Percentiles rank a stretch among this genome's conserved stretches.
phyloP scores from a whole-genome alignment of 164 flowering plant genomes.

The Magnolia kwangsiensis region DNA sequence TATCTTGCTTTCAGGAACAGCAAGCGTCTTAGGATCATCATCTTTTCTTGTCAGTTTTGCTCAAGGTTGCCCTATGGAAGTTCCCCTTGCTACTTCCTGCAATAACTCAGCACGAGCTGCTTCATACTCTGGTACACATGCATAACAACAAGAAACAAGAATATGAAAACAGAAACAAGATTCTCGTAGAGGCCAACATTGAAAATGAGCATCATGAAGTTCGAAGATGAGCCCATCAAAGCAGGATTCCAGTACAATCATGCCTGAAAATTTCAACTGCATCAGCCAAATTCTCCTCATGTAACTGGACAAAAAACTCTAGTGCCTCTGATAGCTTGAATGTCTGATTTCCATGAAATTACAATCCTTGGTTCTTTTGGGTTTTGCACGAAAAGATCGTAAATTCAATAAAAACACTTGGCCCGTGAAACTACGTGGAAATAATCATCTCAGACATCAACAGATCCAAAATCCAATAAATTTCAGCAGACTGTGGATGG shows the following conservation, averaged over 20 bases:
- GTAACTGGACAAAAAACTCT: neutral
- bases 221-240: neutral
- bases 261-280: neutral
- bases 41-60: slow-evolving; percentile 45
- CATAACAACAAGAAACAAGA: neutral
- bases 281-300: neutral
- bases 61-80: slow-evolving; percentile 61
- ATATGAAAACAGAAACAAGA: neutral
- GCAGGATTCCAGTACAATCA: neutral
- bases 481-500: slow-evolving; percentile 29
- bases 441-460: slow-evolving; percentile 19
- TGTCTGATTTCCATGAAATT: neutral
- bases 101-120: slow-evolving; percentile 82
- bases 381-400: neutral
- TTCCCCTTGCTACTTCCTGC: slow-evolving; percentile 73
- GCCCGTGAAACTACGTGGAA: neutral
- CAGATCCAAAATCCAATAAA: slow-evolving; percentile 33
- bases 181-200: neutral
- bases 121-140: slow-evolving; percentile 57
- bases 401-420: neutral
- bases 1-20: slow-evolving; percentile 32
- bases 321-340: neutral
- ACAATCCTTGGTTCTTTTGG: neutral
- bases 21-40: slow-evolving; percentile 34
- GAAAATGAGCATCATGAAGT: too few species aligned